Base-by-base conservation (phyloP, 2,329 filamentous ascomycete species). In the Fusarium hostae region DNA sequence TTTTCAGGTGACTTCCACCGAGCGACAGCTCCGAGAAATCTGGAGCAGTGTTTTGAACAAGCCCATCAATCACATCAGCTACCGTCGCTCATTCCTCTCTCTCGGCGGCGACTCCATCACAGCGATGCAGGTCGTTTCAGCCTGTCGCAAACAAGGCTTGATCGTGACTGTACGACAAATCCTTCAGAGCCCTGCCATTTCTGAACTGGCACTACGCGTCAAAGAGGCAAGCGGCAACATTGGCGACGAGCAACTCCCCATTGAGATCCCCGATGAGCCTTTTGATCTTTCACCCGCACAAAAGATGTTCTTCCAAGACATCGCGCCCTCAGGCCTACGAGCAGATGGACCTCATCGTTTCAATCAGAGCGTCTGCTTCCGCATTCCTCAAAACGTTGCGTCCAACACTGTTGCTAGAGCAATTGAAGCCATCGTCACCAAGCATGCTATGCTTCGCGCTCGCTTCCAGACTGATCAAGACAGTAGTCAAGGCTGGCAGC, bases 21-120 rank as follows among this genome's bases (percentile, higher is more conserved):
- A 55, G 18, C 10, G 34, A 9, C 30, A 56, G n/a, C 39, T 60
- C 0, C 58, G 39, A 2, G 22, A 60, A 1, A 54, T 60, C 11
- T 60, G 58, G 58, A 55, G 48, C 2, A 26, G 3, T 3, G 58
- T 56, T 9, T 15, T 60, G 11, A 56, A 34, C 37, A 60, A 37
- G 35, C 48, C 50, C 32, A 8, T 55, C 9, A 55, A 9, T 2
- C 52, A 34, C 24, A 44, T 60, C 24, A 34, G 58, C 13, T 56
- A 40, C 6, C 48, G 51, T 12, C 48, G 51, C 3, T 55, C 50
- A 32, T 60, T 60, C 40, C 50, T 55, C 6, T 39, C 48, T 2
- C 58, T 60, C 10, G 58, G 58, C 2, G 58, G 58, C 11, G 58
- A 60, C 32, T 60, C 58, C 6, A 56, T 60, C 9, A 55, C 58